These are phyloP conservation scores for Balamuthia mandrillaris DNA, from an alignment of 208 protist genomes.

Conservation along the genomic window DNA sequence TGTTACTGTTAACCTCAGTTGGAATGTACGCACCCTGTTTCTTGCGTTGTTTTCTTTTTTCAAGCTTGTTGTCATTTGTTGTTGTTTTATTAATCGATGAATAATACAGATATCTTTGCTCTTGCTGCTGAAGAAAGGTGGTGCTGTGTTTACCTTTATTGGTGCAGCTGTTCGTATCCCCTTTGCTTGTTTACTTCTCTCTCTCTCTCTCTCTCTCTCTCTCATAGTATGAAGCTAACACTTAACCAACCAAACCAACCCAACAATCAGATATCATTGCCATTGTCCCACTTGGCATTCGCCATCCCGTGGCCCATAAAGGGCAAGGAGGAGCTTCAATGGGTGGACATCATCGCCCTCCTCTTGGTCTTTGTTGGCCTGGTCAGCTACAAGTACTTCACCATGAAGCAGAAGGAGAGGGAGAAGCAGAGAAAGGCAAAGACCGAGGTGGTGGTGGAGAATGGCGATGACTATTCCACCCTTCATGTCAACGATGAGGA, in stretches of 20 bases:
- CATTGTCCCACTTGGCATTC: conserved; percentile 37
- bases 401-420: conserved; percentile 21
- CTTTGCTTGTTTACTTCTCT: not conserved
- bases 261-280: not conserved
- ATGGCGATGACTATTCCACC: too few species aligned
- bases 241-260: too few species aligned
- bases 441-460: too few species aligned
- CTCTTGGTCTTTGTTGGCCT: not conserved
- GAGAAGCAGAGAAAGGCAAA: too few species aligned
- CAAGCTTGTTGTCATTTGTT: not conserved
- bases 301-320: conserved; percentile 35
- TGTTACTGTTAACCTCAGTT: conserved; percentile 27
- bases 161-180: not conserved
- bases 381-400: conserved; percentile 13
- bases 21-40: conserved; percentile 17
- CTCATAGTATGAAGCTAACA: too few species aligned
- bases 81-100: not conserved
- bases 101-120: conserved; percentile 37
- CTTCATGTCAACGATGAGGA: too few species aligned
- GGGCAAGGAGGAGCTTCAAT: not conserved
- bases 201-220: too few species aligned
- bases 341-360: conserved; percentile 18
- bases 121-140: conserved; percentile 29
- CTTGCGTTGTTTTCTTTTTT: not conserved
- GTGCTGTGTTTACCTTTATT: conserved; percentile 35